Evolutionary conservation across 352 stramenopile species (phyloP), one percentile per base, ranked within the genome.

Genomic region (Sclerospora graminicola): DNA sequence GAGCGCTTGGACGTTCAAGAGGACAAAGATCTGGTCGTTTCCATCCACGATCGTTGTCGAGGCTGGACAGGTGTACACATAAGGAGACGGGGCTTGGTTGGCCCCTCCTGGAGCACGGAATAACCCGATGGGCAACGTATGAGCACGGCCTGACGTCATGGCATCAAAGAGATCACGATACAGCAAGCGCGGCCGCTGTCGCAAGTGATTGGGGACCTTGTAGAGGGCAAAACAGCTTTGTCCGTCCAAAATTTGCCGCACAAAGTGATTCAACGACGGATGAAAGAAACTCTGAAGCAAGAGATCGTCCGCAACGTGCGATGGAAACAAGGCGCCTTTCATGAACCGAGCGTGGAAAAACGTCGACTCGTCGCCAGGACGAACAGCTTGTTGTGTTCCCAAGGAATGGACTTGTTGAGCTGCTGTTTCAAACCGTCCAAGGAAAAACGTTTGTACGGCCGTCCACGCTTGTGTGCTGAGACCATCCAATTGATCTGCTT

Each of bases 251-350:
- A 89, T 87, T 45, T 82, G 81, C 9, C 72, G 71, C 18, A 92
- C 80, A 21, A 92, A 90, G 41, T 62, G 56, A 48, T 92, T 89
- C n/a, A 92, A 53, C 13, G 77, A 89, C 27, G 77, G 73, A 31
- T 92, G 89, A 57, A 89, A 90, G 48, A 89, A 92, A 46, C 76
- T 90, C 48, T 92, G 81, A 41, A 92, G 86, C 23, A 92, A 47
- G 51, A 92, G 43, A 24, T 89, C 74, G 48, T 92, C 81, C 0
- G 75, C 76, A 0, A 90, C 81, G 18, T 73, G 86, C 6, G 74
- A 86, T 10, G 77, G 81, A 31, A 92, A 92, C 33, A 90, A 46
- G 8, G 73, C 74, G 5, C 81, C 81, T 13, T 73, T 68, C 75
- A 92, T 89, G 56, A 89, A 92, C 1, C 81, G 69, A 29, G 89